These are phyloP conservation scores for Ustilago cynodontis DNA, from an alignment of 1,284 basidiomycete genomes.

Conservation along the genomic window DNA sequence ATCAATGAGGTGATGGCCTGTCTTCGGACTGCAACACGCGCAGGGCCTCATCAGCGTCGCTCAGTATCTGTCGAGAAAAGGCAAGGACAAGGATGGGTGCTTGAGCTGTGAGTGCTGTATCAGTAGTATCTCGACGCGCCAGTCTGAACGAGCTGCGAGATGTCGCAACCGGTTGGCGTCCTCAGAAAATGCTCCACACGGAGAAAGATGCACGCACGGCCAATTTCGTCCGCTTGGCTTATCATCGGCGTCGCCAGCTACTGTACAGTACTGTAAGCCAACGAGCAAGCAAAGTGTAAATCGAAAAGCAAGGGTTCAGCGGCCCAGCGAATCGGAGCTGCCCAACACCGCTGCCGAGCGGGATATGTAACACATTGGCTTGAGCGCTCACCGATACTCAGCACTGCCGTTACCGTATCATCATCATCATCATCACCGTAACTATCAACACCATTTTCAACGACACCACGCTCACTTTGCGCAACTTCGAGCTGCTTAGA, in stretches of 20 bases:
- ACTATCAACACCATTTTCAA: background rate
- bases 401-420: slow-evolving; percentile 11
- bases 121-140: too few species aligned
- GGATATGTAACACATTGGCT: slow-evolving; percentile 2
- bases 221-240: slow-evolving; percentile 12
- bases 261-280: background rate
- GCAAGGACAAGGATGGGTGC: too few species aligned
- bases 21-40: too few species aligned
- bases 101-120: too few species aligned
- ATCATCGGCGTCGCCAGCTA: too few species aligned
- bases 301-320: background rate
- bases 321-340: background rate
- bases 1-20: too few species aligned
- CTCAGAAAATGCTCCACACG: slow-evolving; percentile 6
- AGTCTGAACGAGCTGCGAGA: slow-evolving; percentile 16
- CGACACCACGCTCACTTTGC: background rate
- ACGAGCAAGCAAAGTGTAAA: background rate
- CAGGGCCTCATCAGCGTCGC: too few species aligned
- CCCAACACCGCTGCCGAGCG: slow-evolving; percentile 2
- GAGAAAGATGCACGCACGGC: background rate
- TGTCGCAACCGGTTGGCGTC: slow-evolving; percentile 15
- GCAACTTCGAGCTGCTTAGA: background rate
- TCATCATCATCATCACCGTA: background rate
- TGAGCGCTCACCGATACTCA: slow-evolving; percentile 4
- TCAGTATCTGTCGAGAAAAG: too few species aligned